These are phyloP conservation scores for Botrytis medusae DNA, from an alignment of 2,329 filamentous ascomycete genomes.

Conservation along the genomic window DNA sequence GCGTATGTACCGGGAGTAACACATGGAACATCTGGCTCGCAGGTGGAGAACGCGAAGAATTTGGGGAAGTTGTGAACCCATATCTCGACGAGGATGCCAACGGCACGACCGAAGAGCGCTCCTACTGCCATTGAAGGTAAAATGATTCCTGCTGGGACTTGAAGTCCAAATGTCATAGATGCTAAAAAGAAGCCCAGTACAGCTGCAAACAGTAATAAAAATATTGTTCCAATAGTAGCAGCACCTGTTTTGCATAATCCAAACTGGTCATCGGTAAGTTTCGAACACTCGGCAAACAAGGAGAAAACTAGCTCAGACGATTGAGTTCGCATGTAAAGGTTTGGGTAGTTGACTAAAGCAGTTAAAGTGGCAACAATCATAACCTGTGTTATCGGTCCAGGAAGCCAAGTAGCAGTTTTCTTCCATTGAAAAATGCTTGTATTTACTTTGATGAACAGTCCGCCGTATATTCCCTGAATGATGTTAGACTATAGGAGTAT, in stretches of 20 bases:
- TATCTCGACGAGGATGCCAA: slow-evolving; percentile 87
- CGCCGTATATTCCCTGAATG: slow-evolving; percentile 80
- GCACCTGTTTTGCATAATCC: slow-evolving; percentile 87
- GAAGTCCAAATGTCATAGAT: slow-evolving; percentile 85
- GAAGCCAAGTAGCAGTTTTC: slow-evolving; percentile 62
- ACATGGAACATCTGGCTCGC: slow-evolving; percentile 69
- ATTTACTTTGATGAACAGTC: slow-evolving; percentile 91
- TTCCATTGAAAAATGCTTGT: slow-evolving; percentile 84
- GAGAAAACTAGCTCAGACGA: slow-evolving; percentile 87
- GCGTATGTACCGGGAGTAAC: slow-evolving; percentile 95
- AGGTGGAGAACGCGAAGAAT: slow-evolving; percentile 20
- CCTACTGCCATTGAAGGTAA: slow-evolving; percentile 95
- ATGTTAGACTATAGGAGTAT: slow-evolving; percentile 25
- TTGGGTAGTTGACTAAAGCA: slow-evolving; percentile 89
- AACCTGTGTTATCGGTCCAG: slow-evolving; percentile 77
- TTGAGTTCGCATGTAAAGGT: slow-evolving; percentile 94
- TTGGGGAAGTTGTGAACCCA: slow-evolving; percentile 62
- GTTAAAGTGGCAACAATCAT: slow-evolving; percentile 76
- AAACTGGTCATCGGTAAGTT: slow-evolving; percentile 79
- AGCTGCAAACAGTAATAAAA: slow-evolving; percentile 79
- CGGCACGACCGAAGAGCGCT: slow-evolving; percentile 81
- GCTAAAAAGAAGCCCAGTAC: slow-evolving; percentile 82
- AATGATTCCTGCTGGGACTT: slow-evolving; percentile 93
- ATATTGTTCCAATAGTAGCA: slow-evolving; percentile 77
- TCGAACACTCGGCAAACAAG: slow-evolving; percentile 87